A percentile compares a stretch with the other conserved stretches of the same genome.
phyloP scores from a whole-genome alignment of 2,329 filamentous ascomycete genomes.

The Phaeosphaeriaceae sp. region DNA sequence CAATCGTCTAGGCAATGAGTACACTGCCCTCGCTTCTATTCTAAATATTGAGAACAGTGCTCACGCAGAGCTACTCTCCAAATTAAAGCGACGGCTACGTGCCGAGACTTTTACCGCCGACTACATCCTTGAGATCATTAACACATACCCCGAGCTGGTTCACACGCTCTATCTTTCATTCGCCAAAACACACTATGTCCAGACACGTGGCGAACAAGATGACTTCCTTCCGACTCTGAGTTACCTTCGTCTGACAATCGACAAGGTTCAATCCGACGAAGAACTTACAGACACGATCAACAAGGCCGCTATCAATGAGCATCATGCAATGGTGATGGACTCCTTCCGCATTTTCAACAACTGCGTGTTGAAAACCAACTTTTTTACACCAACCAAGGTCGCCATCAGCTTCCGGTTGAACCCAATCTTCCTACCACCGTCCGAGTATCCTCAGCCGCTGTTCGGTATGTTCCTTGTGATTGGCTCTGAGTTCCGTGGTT shows the following conservation, averaged over 20 bases:
- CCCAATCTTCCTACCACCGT: slow-evolving; percentile 82
- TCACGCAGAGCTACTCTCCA: slow-evolving; percentile 86
- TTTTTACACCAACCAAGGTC: slow-evolving; percentile 97
- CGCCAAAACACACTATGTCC: slow-evolving; percentile 81
- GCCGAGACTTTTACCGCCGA: slow-evolving; percentile 98
- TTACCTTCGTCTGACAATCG: slow-evolving; percentile 69
- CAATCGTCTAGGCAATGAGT: slow-evolving; percentile 91
- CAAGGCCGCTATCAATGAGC: slow-evolving; percentile 70
- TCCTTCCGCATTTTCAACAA: slow-evolving; percentile 96
- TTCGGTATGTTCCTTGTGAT: slow-evolving; percentile 99
- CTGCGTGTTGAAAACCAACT: slow-evolving; percentile 93
- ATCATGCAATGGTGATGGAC: slow-evolving; percentile 97
- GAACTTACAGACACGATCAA: slow-evolving; percentile 50
- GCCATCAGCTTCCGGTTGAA: slow-evolving; percentile 95
- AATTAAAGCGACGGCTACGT: slow-evolving; percentile 92
- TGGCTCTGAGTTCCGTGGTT: slow-evolving; percentile 93
- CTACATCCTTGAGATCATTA: slow-evolving; percentile 97
- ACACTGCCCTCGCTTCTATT: slow-evolving; percentile 81
- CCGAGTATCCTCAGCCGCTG: slow-evolving; percentile 91
- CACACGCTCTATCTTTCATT: slow-evolving; percentile 90
- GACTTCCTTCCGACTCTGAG: slow-evolving; percentile 74
- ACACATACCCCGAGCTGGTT: slow-evolving; percentile 84
- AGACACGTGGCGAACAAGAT: slow-evolving; percentile 67
- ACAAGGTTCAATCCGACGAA: slow-evolving; percentile 59
- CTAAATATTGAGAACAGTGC: slow-evolving; percentile 81